Conservation (phyloP, 495 filamentous ascomycete genomes). For the Penicillium pulvis region DNA sequence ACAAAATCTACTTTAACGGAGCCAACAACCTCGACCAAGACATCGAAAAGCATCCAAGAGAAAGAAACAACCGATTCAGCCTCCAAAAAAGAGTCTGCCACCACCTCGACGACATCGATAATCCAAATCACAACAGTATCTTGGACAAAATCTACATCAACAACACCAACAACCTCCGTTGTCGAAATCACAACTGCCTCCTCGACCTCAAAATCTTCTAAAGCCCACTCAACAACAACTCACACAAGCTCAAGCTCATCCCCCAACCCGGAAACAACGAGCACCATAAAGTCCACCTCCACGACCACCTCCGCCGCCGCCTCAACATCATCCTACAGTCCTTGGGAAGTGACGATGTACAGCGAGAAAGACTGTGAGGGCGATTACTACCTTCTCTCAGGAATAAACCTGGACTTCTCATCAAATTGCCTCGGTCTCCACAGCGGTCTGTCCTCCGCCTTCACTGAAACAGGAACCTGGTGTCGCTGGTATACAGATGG, state of each 20-base stretch:
- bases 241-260: not conserved
- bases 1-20: not conserved
- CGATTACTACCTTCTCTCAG: not conserved
- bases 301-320: not conserved
- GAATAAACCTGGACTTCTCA: not conserved
- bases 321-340: not conserved
- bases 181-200: not conserved
- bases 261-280: not conserved
- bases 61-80: not conserved
- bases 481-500: constrained; percentile 1
- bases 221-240: not conserved
- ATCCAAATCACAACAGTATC: not conserved
- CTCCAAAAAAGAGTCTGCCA: not conserved
- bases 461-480: not conserved
- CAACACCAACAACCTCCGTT: not conserved
- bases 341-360: not conserved
- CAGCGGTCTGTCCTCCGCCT: not conserved
- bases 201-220: not conserved
- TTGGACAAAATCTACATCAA: not conserved
- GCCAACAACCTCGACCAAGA: not conserved
- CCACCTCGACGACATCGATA: not conserved
- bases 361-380: not conserved
- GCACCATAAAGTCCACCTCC: not conserved
- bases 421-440: not conserved
- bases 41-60: not conserved